These are phyloP conservation scores for Tricholomella constricta DNA, from an alignment of 768 basidiomycete species.

Conservation along the genomic window DNA sequence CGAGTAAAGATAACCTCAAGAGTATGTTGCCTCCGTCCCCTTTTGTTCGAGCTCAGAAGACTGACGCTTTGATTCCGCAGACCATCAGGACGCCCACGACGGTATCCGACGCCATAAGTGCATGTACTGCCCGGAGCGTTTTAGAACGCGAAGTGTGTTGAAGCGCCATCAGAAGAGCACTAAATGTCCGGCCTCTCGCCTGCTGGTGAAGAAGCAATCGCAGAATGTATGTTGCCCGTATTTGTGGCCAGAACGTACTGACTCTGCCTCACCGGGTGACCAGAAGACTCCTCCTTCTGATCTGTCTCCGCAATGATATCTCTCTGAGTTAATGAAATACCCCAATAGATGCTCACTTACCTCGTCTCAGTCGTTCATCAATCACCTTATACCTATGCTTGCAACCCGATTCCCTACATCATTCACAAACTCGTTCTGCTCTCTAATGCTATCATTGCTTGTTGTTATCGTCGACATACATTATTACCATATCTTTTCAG, in stretches of 20 bases:
- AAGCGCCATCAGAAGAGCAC: conserved; percentile 20
- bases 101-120: conserved; percentile 17
- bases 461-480: too few relatives aligned
- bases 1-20: conserved; percentile 19
- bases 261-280: too few relatives aligned
- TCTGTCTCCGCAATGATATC: too few relatives aligned
- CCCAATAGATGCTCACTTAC: background rate
- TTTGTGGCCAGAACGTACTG: background rate
- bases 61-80: background rate
- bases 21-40: conserved; percentile 5
- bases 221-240: conserved; percentile 2
- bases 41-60: background rate
- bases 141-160: conserved; percentile 21
- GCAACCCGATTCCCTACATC: too few relatives aligned
- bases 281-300: background rate
- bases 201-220: background rate
- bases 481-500: too few relatives aligned
- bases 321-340: background rate
- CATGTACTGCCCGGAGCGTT: conserved; percentile 13
- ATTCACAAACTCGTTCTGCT: too few relatives aligned
- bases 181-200: conserved; percentile 15
- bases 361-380: too few relatives aligned
- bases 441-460: too few relatives aligned
- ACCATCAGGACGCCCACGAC: conserved; percentile 18
- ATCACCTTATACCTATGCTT: too few relatives aligned